These are phyloP conservation scores for Adiantum capillusveneris DNA, from an alignment of 75 land plant genomes.

Conservation along the genomic window DNA sequence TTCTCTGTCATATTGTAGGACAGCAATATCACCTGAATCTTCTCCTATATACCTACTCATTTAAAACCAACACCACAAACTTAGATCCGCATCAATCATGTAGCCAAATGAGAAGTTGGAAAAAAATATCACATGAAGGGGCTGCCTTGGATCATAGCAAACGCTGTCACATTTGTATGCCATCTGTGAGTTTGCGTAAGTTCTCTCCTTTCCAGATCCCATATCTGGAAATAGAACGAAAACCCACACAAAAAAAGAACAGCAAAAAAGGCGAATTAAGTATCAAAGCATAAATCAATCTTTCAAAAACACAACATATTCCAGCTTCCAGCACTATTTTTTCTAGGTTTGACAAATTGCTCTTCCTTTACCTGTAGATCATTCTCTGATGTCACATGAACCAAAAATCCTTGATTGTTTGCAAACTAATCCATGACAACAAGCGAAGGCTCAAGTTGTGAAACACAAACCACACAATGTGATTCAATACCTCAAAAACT, in stretches of 20 bases:
- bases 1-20: constrained; percentile 48
- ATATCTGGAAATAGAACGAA: constrained; percentile 42
- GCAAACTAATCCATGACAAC: constrained; percentile 47
- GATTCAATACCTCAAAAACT: neutral
- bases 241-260: too few relatives aligned
- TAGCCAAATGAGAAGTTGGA: neutral
- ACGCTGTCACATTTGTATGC: constrained; percentile 68
- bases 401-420: constrained; percentile 61
- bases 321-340: too few relatives aligned
- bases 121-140: constrained; percentile 45
- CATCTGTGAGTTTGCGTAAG: constrained; percentile 39
- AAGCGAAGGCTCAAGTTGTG: neutral
- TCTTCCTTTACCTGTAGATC: constrained; percentile 78
- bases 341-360: too few relatives aligned
- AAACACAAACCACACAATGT: neutral
- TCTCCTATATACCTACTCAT: constrained; percentile 73
- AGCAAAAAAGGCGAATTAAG: too few relatives aligned
- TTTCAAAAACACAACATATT: too few relatives aligned
- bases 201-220: constrained; percentile 57
- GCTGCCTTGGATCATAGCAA: constrained; percentile 58
- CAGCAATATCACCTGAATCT: constrained; percentile 59
- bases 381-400: constrained; percentile 60
- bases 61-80: too few relatives aligned
- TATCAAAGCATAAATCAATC: too few relatives aligned
- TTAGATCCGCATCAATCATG: neutral